phyloP scores from a whole-genome alignment of 257 asterid genomes.

The Solanum medicagineum region DNA sequence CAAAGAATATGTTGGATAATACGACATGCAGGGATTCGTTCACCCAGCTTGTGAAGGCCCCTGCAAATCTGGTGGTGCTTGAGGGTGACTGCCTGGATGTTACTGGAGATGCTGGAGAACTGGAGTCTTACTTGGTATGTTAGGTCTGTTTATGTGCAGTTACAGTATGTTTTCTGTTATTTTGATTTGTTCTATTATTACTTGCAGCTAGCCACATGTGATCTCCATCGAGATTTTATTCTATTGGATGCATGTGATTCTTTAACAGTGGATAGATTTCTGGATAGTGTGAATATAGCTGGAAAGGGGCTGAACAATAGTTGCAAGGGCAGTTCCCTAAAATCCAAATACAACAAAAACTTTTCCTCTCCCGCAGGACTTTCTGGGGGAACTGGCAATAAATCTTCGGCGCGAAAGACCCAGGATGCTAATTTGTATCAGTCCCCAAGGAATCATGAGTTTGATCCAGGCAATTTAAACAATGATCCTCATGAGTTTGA shows the following conservation, averaged over 20 bases:
- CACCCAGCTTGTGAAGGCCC: slow-evolving; percentile 54
- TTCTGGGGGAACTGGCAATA: slow-evolving; percentile 39
- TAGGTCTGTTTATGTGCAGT: neutral
- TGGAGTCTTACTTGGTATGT: slow-evolving; percentile 90
- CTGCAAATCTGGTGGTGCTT: slow-evolving; percentile 86
- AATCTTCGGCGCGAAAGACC: slow-evolving; percentile 33
- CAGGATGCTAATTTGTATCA: slow-evolving; percentile 26
- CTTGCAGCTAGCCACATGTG: slow-evolving; percentile 71
- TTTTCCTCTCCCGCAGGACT: slow-evolving; percentile 47
- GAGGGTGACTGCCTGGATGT: slow-evolving; percentile 96
- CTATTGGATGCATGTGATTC: slow-evolving; percentile 75
- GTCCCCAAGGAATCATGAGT: slow-evolving; percentile 20
- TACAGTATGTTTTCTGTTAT: neutral
- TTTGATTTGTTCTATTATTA: neutral
- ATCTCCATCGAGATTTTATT: slow-evolving; percentile 81
- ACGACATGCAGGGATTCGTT: slow-evolving; percentile 26
- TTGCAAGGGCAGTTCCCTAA: neutral
- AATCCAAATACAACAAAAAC: slow-evolving; percentile 37
- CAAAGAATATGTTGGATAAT: slow-evolving; percentile 51
- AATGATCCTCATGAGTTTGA: neutral
- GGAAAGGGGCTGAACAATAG: slow-evolving; percentile 26
- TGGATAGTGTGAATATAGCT: slow-evolving; percentile 24
- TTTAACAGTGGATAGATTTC: slow-evolving; percentile 46
- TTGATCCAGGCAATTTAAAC: slow-evolving; percentile 8
- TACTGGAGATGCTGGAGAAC: slow-evolving; percentile 70